A percentile compares a stretch with the other conserved stretches of the same genome.
Evolutionary conservation across 2,329 filamentous ascomycete species (phyloP).

Genomic region (Ramularia endophylla): DNA sequence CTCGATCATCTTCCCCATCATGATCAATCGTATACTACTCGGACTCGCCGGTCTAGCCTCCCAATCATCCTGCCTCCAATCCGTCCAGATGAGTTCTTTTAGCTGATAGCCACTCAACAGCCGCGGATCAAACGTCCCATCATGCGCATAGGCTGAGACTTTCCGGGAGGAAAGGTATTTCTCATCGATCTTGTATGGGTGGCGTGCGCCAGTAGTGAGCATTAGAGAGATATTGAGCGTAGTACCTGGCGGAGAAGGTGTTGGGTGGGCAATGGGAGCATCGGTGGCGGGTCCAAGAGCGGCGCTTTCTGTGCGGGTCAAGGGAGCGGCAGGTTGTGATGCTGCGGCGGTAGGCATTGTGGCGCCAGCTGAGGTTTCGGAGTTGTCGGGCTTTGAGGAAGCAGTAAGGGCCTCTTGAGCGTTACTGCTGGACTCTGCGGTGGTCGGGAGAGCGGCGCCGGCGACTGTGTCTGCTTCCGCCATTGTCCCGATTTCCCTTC

Average conservation of each 20-base stretch:
- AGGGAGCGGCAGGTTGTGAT: constrained; percentile 10
- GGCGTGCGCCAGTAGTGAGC: constrained; percentile 67
- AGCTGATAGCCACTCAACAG: constrained; percentile 89
- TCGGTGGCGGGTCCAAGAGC: constrained; percentile 45
- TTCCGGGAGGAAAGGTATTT: constrained; percentile 77
- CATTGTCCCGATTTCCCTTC: constrained; percentile 1
- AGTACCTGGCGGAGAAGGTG: constrained; percentile 25
- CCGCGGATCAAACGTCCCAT: constrained; percentile 65
- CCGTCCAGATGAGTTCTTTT: constrained; percentile 87
- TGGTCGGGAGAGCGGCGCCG: constrained; percentile 11
- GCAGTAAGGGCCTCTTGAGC: background rate
- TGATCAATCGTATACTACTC: constrained; percentile 83
- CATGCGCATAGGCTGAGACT: constrained; percentile 66
- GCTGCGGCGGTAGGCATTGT: constrained; percentile 6
- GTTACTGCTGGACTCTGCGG: background rate
- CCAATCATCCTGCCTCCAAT: constrained; percentile 78
- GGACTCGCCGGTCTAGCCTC: constrained; percentile 79
- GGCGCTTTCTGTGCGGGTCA: constrained; percentile 35
- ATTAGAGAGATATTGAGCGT: constrained; percentile 73
- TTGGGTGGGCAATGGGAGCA: constrained; percentile 31
- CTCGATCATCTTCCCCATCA: constrained; percentile 83
- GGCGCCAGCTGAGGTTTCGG: background rate
- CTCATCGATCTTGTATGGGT: constrained; percentile 85
- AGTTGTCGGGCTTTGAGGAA: background rate
- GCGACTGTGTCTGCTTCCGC: constrained; percentile 13